These are phyloP conservation scores for Candida dajiaensis DNA, from an alignment of 805 yeast species.

Conservation along the genomic window DNA sequence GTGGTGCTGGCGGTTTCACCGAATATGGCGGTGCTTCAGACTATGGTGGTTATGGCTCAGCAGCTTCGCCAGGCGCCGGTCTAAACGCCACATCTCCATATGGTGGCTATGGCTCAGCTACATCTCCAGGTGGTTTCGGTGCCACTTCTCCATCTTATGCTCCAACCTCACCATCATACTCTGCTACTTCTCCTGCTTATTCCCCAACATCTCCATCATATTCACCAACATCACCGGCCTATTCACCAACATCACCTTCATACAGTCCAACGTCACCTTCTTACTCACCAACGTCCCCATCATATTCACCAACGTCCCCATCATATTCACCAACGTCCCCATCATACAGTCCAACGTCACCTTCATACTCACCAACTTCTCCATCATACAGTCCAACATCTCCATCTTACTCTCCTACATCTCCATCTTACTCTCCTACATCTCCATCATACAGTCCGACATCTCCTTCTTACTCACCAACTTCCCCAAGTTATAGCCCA, in stretches of 20 bases:
- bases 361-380: slow-evolving; percentile 71
- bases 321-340: slow-evolving; percentile 71
- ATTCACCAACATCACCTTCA: slow-evolving; percentile 64
- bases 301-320: slow-evolving; percentile 59
- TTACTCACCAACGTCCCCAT: slow-evolving; percentile 73
- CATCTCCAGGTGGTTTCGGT: slow-evolving; percentile 45
- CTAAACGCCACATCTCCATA: slow-evolving; percentile 43
- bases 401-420: slow-evolving; percentile 33
- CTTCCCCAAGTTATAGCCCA: slow-evolving; percentile 67
- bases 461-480: slow-evolving; percentile 71
- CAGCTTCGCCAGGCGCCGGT: slow-evolving; percentile 53
- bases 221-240: slow-evolving; percentile 71
- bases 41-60: slow-evolving; percentile 46
- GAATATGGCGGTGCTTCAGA: slow-evolving; percentile 54
- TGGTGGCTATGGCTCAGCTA: slow-evolving; percentile 41
- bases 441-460: slow-evolving; percentile 41
- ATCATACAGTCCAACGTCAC: slow-evolving; percentile 70
- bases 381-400: slow-evolving; percentile 55
- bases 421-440: slow-evolving; percentile 40
- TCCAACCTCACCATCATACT: slow-evolving; percentile 64
- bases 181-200: slow-evolving; percentile 72
- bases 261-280: slow-evolving; percentile 67
- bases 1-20: slow-evolving; percentile 73
- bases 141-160: slow-evolving; percentile 76
- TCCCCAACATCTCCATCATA: slow-evolving; percentile 65